Evolutionary conservation across 306 rosid species (phyloP).

Genomic region (Dryas octopetala): DNA sequence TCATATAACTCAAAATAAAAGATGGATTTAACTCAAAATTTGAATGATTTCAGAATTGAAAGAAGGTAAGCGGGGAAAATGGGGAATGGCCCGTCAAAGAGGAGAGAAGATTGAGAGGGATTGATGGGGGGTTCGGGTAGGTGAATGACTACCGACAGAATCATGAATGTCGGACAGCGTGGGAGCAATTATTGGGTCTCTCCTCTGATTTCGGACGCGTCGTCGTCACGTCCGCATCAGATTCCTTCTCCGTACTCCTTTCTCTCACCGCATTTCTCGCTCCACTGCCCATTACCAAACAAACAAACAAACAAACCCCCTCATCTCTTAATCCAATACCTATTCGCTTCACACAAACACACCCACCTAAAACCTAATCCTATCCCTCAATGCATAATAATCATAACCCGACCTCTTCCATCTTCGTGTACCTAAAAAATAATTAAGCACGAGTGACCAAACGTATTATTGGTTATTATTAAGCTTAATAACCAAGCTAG

Average conservation of each 20-base stretch:
- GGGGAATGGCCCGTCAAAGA: constrained; percentile 9
- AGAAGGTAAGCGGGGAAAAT: constrained; percentile 14
- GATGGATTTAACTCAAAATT: too few species aligned
- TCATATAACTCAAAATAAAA: too few species aligned
- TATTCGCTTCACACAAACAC: background rate
- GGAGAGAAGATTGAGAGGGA: constrained; percentile 16
- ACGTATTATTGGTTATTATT: too few species aligned
- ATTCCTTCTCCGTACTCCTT: constrained; percentile 58
- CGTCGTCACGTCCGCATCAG: constrained; percentile 90
- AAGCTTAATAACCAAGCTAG: too few species aligned
- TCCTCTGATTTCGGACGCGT: constrained; percentile 95
- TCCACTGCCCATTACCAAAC: constrained; percentile 33
- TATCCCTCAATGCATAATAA: too few species aligned
- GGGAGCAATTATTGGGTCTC: constrained; percentile 82
- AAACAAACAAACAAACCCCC: background rate
- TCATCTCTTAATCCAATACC: background rate
- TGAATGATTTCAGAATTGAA: background rate
- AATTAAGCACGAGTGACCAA: too few species aligned
- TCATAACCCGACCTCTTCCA: too few species aligned
- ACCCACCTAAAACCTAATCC: too few species aligned
- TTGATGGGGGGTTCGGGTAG: constrained; percentile 22
- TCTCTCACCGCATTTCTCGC: constrained; percentile 70
- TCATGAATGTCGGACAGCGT: constrained; percentile 89
- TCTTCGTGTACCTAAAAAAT: too few species aligned
- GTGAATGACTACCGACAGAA: constrained; percentile 63